Base-by-base conservation (phyloP, 306 rosid species). In the Abrus pulchellus region DNA sequence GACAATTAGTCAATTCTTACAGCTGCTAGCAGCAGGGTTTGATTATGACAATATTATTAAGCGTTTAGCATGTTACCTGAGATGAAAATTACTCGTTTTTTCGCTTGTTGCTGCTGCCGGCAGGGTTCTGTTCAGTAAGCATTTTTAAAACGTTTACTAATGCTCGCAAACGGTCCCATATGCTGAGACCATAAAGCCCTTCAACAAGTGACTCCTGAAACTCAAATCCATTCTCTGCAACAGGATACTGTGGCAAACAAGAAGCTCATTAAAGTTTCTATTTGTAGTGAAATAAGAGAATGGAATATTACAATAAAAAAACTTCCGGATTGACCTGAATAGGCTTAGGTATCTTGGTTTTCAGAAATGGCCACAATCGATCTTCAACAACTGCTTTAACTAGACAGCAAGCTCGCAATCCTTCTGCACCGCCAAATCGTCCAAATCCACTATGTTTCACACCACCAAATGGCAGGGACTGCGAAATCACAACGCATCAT, bases 381-480 rank as follows among this genome's bases (percentile, higher is more conserved):
- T 94, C 97, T 88, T 94, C 98, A 1, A 88, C 96, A 30, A 94
- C 96, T 78, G 98, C 86, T 86, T 92, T 90, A 63, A 90, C 91
- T 20, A 92, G 96, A 87, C 98, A 94, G 80, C 98, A 94, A 9
- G 96, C 96, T 64, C 97, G 90, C 86, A 94, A 74, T 72, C 98
- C 98, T 88, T 94, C 97, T 12, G 88, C 77, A 40, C 98, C 98
- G 77, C 90, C 97, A 68, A 94, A 92, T 82, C 98, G 89, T 68
- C 98, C 98, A 83, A 94, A 94, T 78, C 98, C 98, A 44, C 97
- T 92, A 80, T 92, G 88, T 80, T 94, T 94, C 36, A 92, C 90
- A 27, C 98, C 98, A 38, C 98, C 98, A 76, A 94, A 94, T 45
- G 98, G 98, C 68, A 94, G 86, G 85, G 98, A 90, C 97, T 94